Evolutionary conservation across 2,329 filamentous ascomycete species (phyloP).

Genomic region (Cladophialophora bantiana): DNA sequence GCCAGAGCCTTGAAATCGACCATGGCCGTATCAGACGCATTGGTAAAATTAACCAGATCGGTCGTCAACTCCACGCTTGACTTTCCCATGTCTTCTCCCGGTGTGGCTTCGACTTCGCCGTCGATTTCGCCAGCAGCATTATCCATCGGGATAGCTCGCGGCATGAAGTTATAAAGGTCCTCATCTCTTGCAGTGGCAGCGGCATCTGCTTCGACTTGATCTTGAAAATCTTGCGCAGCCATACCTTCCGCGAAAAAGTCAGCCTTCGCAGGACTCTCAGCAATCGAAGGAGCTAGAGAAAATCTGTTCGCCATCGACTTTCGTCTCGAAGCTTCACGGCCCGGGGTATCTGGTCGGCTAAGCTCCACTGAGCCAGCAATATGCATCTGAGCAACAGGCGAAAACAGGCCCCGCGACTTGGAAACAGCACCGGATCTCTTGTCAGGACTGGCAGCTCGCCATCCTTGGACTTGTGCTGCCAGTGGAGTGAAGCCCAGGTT

Average conservation of each 20-base stretch:
- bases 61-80: constrained; percentile 34
- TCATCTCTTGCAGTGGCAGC: constrained; percentile 14
- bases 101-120: constrained; percentile 17
- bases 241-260: constrained; percentile 70
- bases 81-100: constrained; percentile 36
- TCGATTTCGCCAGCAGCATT: constrained; percentile 18
- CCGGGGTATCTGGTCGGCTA: constrained; percentile 41
- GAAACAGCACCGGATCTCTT: constrained; percentile 40
- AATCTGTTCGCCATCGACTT: constrained; percentile 36
- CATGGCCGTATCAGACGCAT: constrained; percentile 38
- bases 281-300: constrained; percentile 39
- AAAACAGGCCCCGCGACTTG: constrained; percentile 37
- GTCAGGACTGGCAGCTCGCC: constrained; percentile 66
- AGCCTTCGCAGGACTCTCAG: constrained; percentile 52
- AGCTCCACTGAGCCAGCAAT: constrained; percentile 37
- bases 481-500: constrained; percentile 69
- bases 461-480: constrained; percentile 66
- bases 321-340: constrained; percentile 34
- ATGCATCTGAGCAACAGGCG: constrained; percentile 35
- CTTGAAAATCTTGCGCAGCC: constrained; percentile 54
- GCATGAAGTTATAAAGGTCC: constrained; percentile 32
- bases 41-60: constrained; percentile 36
- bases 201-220: constrained; percentile 45
- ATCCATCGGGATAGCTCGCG: constrained; percentile 13
- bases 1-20: constrained; percentile 37